Evolutionary conservation across 225 moss, liverwort and hornwort genomes (phyloP), one percentile per base, ranked within the genome.

Genomic region (Marchantia paleacea): DNA sequence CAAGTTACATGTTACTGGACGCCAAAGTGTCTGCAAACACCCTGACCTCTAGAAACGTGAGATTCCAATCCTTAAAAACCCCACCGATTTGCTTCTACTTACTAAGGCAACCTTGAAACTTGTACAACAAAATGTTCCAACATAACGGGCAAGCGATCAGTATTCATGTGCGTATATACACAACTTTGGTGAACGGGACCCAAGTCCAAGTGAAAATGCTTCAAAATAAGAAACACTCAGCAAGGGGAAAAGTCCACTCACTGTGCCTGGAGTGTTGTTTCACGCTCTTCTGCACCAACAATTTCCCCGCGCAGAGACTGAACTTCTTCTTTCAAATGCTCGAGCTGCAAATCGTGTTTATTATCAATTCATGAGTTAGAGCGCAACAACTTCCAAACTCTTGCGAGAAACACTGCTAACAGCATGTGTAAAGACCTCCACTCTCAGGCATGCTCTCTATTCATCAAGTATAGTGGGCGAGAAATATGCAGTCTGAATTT

Each of bases 211-310:
- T 39, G 39, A 39, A 5, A 39, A 57, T 57, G 19, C 14, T 57
- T 57, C 57, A 57, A 57, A 3, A 25, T 12, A 75, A 52, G 12
- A 52, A 54, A 20, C 12, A 89, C 92, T 39, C 39, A 39, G 39
- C 39, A 2, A 39, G 39, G 39, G 39, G 39, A 39, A 39, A 39
- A 5, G 13, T 7, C 7, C 24, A 75, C 75, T 75, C 88, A 94
- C 94, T 94, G 94, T 20, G 94, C 94, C 75, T 92, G 90, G 79
- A 95, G 91, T 78, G 95, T 89, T 8, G 90, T 91, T 82, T 95
- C 97, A 84, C 94, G 90, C 86, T 99, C 97, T 85, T 99, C 97
- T 67, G 91, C 91, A 83, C 90, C 86, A 64, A 95, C 95, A 83
- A 99, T 92, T 83, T 99, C 97, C 55, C 97, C 97, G 80, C 97